A percentile compares a stretch with the other conserved stretches of the same genome.
These are phyloP conservation scores for Huntiella savannae DNA, from an alignment of 2,329 filamentous ascomycete species.

Conservation along the genomic window DNA sequence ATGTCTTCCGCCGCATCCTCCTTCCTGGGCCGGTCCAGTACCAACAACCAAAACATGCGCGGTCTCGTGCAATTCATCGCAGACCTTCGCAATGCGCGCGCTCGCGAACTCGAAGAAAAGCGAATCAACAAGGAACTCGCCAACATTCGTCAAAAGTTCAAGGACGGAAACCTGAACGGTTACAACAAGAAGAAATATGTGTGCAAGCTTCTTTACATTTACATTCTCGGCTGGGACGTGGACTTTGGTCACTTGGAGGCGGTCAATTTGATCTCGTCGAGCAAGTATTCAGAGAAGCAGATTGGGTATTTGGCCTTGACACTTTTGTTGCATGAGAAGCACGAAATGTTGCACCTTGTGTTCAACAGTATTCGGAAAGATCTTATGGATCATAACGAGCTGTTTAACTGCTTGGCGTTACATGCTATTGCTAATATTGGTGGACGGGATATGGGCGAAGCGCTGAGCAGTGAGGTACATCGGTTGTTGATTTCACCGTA, in stretches of 20 bases:
- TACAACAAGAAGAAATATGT: slow-evolving; percentile 99
- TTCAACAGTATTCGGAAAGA: slow-evolving; percentile 98
- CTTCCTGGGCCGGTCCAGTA: slow-evolving; percentile 47
- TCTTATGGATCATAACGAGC: slow-evolving; percentile 79
- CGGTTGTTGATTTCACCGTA: slow-evolving; percentile 85
- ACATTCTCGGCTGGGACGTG: slow-evolving; percentile 97
- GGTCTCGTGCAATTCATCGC: slow-evolving; percentile 97
- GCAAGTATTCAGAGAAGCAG: slow-evolving; percentile 97
- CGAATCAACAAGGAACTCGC: slow-evolving; percentile 98
- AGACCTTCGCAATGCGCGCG: slow-evolving; percentile 82
- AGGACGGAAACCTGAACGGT: slow-evolving; percentile 79
- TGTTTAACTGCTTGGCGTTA: slow-evolving; percentile 90
- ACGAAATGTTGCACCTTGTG: slow-evolving; percentile 86
- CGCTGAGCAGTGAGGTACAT: slow-evolving; percentile 79
- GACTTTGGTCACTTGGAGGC: slow-evolving; percentile 97
- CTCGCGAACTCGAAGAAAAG: slow-evolving; percentile 93
- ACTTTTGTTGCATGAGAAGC: slow-evolving; percentile 88
- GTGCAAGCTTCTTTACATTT: slow-evolving; percentile 98
- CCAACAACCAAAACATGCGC: slow-evolving; percentile 48
- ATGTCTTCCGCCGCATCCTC: slow-evolving; percentile 40
- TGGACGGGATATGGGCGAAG: slow-evolving; percentile 91
- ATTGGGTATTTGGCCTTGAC: slow-evolving; percentile 97
- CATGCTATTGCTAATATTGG: slow-evolving; percentile 98
- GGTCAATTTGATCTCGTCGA: slow-evolving; percentile 90
- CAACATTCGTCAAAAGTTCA: slow-evolving; percentile 97